Percentiles rank a stretch among this genome's conserved stretches.
Conservation (phyloP, 306 rosid genomes). For the Inga oerstediana region DNA sequence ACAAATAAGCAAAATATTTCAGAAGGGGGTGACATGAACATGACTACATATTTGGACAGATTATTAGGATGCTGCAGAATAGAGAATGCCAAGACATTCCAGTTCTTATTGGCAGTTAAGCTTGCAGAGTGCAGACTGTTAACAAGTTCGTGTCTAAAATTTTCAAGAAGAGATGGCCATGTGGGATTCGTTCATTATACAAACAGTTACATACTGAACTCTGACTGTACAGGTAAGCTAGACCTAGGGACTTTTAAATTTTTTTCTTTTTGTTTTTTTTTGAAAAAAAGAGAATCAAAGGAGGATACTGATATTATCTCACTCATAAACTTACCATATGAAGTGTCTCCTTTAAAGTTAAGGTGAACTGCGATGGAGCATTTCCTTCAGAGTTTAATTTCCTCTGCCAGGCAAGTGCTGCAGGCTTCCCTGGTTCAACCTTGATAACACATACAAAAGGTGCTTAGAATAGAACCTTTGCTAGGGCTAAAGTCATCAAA, state of each 20-base stretch:
- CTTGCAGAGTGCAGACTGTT: not conserved
- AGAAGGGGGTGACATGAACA: not conserved
- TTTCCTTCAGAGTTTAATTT: constrained; percentile 51
- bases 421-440: constrained; percentile 71
- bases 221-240: not conserved
- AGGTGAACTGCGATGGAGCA: constrained; percentile 38
- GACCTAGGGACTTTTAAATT: not conserved
- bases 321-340: constrained; percentile 59
- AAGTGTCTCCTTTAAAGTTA: constrained; percentile 62
- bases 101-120: constrained; percentile 26
- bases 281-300: not conserved
- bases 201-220: not conserved
- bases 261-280: not conserved
- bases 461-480: not conserved
- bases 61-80: not conserved
- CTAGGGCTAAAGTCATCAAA: constrained; percentile 17
- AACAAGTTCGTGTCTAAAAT: constrained; percentile 16
- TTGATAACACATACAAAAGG: constrained; percentile 28
- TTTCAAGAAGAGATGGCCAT: not conserved
- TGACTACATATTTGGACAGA: not conserved
- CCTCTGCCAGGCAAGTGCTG: constrained; percentile 80
- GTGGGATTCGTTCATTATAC: constrained; percentile 3
- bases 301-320: not conserved
- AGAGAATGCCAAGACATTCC: constrained; percentile 14
- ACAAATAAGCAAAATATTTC: constrained; percentile 19